Percentiles rank a stretch among this genome's conserved stretches.
These are phyloP conservation scores for Leccinum pallidistipes DNA, from an alignment of 1,284 basidiomycete species.

Conservation along the genomic window DNA sequence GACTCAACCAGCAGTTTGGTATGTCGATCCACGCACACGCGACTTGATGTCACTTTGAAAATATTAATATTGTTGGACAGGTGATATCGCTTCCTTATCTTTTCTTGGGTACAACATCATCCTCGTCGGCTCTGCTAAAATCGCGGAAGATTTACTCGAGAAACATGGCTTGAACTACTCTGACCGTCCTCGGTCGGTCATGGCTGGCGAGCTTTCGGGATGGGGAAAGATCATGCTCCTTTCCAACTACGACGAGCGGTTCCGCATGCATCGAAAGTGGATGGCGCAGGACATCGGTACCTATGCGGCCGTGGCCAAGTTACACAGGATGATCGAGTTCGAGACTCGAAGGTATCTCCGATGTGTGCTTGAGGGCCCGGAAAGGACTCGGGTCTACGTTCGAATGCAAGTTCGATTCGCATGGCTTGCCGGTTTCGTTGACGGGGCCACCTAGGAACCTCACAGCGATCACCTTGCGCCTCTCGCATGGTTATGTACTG, in stretches of 20 bases:
- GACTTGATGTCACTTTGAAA: neutral
- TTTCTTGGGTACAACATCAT: conserved; percentile 18
- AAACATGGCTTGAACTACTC: conserved; percentile 23
- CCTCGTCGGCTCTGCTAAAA: conserved; percentile 20
- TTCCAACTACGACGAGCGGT: conserved; percentile 21
- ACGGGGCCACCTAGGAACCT: conserved; percentile 8
- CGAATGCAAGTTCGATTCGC: conserved; percentile 15
- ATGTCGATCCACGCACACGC: neutral
- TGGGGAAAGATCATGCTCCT: conserved; percentile 30
- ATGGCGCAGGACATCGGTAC: conserved; percentile 35
- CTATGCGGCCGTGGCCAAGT: conserved; percentile 13
- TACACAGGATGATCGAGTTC: conserved; percentile 26
- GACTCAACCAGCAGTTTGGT: conserved; percentile 17
- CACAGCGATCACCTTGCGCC: conserved; percentile 20
- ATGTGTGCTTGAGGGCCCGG: conserved; percentile 14
- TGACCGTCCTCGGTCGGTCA: conserved; percentile 25
- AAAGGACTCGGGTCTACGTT: conserved; percentile 11
- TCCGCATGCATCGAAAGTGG: conserved; percentile 23
- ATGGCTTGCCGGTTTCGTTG: neutral
- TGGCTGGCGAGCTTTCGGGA: conserved; percentile 29
- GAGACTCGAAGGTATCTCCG: conserved; percentile 16
- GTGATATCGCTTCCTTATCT: conserved; percentile 20
- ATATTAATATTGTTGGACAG: conserved; percentile 2
- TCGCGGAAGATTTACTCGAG: conserved; percentile 25
- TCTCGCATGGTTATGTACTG: conserved; percentile 24